Conservation (phyloP, 2,329 filamentous ascomycete genomes). For the Arthrobotrys musiformis region DNA sequence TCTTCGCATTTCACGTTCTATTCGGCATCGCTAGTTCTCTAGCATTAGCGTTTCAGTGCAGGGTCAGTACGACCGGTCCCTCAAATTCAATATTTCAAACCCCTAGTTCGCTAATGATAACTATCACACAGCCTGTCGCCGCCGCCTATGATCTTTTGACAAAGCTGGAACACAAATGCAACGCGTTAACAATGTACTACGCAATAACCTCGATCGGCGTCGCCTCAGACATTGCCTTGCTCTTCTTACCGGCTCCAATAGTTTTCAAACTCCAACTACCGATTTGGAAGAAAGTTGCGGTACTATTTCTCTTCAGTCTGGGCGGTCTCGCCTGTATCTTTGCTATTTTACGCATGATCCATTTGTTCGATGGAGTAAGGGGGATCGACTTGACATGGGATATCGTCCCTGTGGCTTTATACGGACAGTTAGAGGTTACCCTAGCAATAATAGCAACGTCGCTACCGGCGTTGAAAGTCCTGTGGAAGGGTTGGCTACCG, state of each 20-base stretch:
- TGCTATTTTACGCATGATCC: slow-evolving; percentile 32
- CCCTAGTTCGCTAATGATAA: neutral
- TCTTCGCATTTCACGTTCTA: slow-evolving; percentile 34
- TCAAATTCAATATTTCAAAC: no score
- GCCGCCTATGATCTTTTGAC: slow-evolving; percentile 36
- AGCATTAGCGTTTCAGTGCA: slow-evolving; percentile 48
- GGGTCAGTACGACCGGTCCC: slow-evolving; percentile 1
- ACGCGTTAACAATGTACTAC: slow-evolving; percentile 29
- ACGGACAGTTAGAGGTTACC: slow-evolving; percentile 42
- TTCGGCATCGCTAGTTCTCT: slow-evolving; percentile 32
- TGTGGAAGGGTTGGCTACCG: slow-evolving; percentile 36
- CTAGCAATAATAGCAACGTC: slow-evolving; percentile 38
- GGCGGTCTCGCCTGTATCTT: slow-evolving; percentile 35
- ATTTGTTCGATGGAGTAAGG: slow-evolving; percentile 32
- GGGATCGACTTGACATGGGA: slow-evolving; percentile 44
- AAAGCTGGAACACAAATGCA: slow-evolving; percentile 28
- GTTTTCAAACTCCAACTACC: slow-evolving; percentile 36
- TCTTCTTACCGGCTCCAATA: slow-evolving; percentile 24
- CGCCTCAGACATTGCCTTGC: slow-evolving; percentile 33
- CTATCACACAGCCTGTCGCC: slow-evolving; percentile 9
- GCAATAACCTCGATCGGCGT: slow-evolving; percentile 37
- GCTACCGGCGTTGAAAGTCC: slow-evolving; percentile 29
- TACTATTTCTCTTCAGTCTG: slow-evolving; percentile 29
- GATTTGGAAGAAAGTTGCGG: slow-evolving; percentile 28
- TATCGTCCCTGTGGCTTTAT: slow-evolving; percentile 35